phyloP scores from a whole-genome alignment of 2,329 filamentous ascomycete genomes.

The Parastagonospora nodorum region DNA sequence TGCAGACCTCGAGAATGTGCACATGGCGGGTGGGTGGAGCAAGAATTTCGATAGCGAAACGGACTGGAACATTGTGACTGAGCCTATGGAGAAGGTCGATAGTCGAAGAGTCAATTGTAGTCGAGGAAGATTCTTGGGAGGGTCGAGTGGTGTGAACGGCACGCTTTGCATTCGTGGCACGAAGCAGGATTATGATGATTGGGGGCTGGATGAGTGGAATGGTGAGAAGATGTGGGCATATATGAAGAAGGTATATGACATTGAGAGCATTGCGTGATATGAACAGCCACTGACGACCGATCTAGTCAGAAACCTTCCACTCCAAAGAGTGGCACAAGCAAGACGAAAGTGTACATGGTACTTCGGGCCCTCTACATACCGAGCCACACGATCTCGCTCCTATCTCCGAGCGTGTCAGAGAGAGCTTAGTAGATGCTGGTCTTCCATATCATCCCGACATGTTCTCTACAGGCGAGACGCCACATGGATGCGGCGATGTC shows the following conservation, averaged over 20 bases:
- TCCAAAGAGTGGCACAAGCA: slow-evolving; percentile 62
- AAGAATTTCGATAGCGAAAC: slow-evolving; percentile 56
- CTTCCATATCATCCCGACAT: slow-evolving; percentile 63
- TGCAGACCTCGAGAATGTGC: slow-evolving; percentile 53
- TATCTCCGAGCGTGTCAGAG: slow-evolving; percentile 60
- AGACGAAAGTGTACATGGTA: slow-evolving; percentile 52
- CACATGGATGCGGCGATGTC: slow-evolving; percentile 40
- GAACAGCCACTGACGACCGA: background rate
- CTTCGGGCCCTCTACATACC: slow-evolving; percentile 58
- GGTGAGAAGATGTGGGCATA: slow-evolving; percentile 62
- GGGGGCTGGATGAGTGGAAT: slow-evolving; percentile 61
- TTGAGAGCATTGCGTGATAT: fast-evolving
- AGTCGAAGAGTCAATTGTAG: slow-evolving; percentile 54
- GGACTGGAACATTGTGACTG: slow-evolving; percentile 58
- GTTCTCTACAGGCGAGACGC: slow-evolving; percentile 56
- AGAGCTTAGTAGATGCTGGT: slow-evolving; percentile 61
- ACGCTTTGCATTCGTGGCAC: slow-evolving; percentile 57
- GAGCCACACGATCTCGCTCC: slow-evolving; percentile 64
- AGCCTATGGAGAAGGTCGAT: slow-evolving; percentile 48
- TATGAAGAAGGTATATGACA: slow-evolving; percentile 56
- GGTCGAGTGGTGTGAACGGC: slow-evolving; percentile 57
- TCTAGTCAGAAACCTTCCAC: slow-evolving; percentile 61
- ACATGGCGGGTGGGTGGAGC: slow-evolving; percentile 59
- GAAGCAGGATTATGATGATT: slow-evolving; percentile 60
- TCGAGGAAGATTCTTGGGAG: slow-evolving; percentile 57